Evolutionary conservation across 2,329 filamentous ascomycete genomes (phyloP).

Genomic region (Colletotrichum shisoi): DNA sequence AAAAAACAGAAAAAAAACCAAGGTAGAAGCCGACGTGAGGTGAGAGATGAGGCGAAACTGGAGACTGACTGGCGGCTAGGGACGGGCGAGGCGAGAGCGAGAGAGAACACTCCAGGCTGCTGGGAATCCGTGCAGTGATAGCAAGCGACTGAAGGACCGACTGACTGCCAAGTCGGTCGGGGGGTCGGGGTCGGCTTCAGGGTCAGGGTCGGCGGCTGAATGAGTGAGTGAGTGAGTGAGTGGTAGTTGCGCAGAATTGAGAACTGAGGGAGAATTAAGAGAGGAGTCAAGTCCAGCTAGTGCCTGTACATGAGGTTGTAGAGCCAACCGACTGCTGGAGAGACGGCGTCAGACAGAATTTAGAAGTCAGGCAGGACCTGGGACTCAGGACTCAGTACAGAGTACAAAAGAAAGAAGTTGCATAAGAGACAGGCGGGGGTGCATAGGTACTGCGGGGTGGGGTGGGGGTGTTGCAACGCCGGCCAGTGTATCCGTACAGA

Average conservation of each 20-base stretch:
- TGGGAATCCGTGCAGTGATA: slow-evolving; percentile 7
- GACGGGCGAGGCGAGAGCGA: not conserved
- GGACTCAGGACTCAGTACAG: too few relatives aligned
- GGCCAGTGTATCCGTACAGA: not conserved
- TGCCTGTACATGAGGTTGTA: not conserved
- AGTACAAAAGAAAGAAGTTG: too few relatives aligned
- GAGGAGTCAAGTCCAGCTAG: not conserved
- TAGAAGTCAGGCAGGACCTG: too few relatives aligned
- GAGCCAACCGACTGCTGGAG: too few relatives aligned
- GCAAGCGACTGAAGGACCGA: not conserved
- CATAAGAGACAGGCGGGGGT: too few relatives aligned
- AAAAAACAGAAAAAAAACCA: not conserved
- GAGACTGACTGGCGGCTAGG: slow-evolving; percentile 8
- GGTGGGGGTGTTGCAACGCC: too few relatives aligned
- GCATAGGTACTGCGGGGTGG: too few relatives aligned
- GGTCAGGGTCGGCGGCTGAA: too few relatives aligned
- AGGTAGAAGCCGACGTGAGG: slow-evolving; percentile 8
- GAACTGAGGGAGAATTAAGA: not conserved
- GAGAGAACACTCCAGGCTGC: slow-evolving; percentile 31
- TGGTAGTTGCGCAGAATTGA: not conserved
- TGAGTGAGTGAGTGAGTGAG: not conserved
- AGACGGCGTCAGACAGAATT: too few relatives aligned
- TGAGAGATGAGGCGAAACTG: slow-evolving; percentile 21
- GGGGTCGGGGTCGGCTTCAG: not conserved
- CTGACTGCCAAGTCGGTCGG: too few relatives aligned